Evolutionary conservation across 495 filamentous ascomycete species (phyloP).

Genomic region (Penicillium turbatum): DNA sequence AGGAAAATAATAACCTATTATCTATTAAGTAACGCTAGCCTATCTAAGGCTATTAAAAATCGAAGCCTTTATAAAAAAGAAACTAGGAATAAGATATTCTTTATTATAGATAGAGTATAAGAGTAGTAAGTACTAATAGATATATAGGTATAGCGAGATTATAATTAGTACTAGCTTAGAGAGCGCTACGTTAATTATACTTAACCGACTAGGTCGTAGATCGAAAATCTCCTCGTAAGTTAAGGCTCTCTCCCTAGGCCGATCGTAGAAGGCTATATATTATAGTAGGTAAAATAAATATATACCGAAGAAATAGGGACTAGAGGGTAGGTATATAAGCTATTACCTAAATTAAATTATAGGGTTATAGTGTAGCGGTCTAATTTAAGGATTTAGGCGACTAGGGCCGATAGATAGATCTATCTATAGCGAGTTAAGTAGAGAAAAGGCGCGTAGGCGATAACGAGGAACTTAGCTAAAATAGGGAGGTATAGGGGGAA

Average conservation of each 20-base stretch:
- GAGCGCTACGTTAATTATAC: neutral
- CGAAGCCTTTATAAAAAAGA: neutral
- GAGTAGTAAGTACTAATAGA: neutral
- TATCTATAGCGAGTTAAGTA: neutral
- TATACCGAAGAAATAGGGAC: neutral
- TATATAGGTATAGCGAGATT: neutral
- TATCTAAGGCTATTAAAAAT: neutral
- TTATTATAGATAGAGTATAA: neutral
- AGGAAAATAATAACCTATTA: neutral
- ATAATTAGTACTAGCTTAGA: neutral
- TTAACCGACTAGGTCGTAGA: neutral
- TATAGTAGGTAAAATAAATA: neutral
- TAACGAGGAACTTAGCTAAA: neutral
- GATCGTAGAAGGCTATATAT: neutral
- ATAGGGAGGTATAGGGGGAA: neutral
- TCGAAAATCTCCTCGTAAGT: neutral
- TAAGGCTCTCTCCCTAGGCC: neutral
- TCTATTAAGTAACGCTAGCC: neutral
- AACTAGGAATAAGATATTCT: neutral
- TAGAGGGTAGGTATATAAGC: neutral
- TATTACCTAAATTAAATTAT: neutral
- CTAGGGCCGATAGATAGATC: conserved; percentile 1
- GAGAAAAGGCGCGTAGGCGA: neutral
- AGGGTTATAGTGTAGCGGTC: neutral
- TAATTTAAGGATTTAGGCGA: neutral